Base-by-base conservation (phyloP, 1,284 basidiomycete species). In the Pseudozyma thailandica region DNA sequence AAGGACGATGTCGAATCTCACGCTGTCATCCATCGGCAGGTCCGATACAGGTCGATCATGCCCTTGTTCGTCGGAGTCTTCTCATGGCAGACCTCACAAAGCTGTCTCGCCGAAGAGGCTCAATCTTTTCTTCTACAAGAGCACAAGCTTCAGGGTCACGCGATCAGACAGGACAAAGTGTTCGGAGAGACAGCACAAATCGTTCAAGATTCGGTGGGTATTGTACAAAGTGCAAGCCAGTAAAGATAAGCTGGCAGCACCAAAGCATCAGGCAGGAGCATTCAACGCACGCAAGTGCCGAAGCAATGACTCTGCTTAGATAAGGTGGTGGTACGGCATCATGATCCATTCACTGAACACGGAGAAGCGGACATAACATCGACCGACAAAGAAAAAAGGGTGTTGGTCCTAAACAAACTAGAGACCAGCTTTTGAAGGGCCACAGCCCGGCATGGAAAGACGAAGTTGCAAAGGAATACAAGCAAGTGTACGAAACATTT, bases 381-480 rank as follows among this genome's bases (percentile, higher is more conserved):
- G 52, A 50, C 35, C 63, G 43, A 49, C 16, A 28, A 21, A 33
- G 26, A 66, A 59, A 42, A 48, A 25, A 31, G 55, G 45, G 48
- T 66, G 63, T 66, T 51, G 52, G 31, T 52, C 53, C 52, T 45
- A 39, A 47, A 21, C 23, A 39, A 26, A 21, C 35, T 28, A 48
- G 62, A 53, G 44, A 50, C 64, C 64, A 68, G 53, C 64, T 68
- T 68, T 68, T 68, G 59, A 27, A 45, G 47, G 41, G 43, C 58
- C 33, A 25, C 31, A 31, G 47, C 58, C 51, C 51, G 35, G 54
- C 37, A 35, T 20, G 20, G 20, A 28, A 27, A 51, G 18, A 33
- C 23, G 9, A 59, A 27, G 6, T 6, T 30, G 52, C 27, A 47
- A 27, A 46, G 37, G 15, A 27, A n/a, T 18, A 48, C 45, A 15